Percentiles rank a stretch among this genome's conserved stretches.
phyloP scores from a whole-genome alignment of 352 stramenopile genomes.

The Blastocystis sp. region DNA sequence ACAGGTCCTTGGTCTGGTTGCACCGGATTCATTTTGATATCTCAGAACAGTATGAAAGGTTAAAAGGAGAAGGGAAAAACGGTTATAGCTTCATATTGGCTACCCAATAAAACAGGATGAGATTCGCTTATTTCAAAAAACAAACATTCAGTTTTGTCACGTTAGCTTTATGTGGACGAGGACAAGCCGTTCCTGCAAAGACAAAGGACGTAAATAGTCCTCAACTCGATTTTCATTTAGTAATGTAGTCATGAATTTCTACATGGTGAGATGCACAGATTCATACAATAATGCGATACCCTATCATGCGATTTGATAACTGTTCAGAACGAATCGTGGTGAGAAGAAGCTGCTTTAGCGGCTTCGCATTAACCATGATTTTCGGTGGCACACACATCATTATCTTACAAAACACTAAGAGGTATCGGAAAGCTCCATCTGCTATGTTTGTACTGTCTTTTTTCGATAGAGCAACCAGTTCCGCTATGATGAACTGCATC shows the following conservation, averaged over 20 bases:
- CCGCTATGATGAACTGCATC: neutral
- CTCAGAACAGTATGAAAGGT: neutral
- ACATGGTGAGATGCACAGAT: neutral
- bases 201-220: neutral
- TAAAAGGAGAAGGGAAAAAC: constrained; percentile 35
- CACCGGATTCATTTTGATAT: neutral
- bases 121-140: neutral
- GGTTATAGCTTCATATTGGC: constrained; percentile 6
- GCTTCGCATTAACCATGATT: neutral
- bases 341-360: neutral
- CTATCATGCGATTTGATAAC: neutral
- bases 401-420: neutral
- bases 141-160: neutral
- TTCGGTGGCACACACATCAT: neutral
- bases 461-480: neutral
- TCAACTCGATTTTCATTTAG: neutral
- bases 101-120: neutral
- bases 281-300: constrained; percentile 9
- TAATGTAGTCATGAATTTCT: neutral
- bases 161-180: neutral
- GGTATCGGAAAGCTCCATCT: neutral
- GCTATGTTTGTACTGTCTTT: neutral
- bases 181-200: neutral
- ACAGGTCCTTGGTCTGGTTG: neutral
- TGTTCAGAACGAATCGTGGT: neutral